Conservation (phyloP, 2,329 filamentous ascomycete species). For the Diaporthe citriasiana region DNA sequence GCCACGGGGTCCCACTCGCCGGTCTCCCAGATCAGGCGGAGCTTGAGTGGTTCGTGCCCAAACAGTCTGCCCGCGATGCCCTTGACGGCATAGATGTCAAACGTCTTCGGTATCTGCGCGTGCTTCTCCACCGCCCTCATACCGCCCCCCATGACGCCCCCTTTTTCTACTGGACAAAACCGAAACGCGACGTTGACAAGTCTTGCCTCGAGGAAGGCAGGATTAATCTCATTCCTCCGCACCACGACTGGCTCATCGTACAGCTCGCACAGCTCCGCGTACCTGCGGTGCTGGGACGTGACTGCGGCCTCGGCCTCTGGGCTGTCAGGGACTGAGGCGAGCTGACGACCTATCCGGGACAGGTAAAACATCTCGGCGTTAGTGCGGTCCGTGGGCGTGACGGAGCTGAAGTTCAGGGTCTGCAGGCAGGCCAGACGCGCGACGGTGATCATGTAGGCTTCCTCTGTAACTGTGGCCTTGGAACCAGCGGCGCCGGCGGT, state of each 20-base stretch:
- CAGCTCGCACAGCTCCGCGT: constrained; percentile 77
- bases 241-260: constrained; percentile 80
- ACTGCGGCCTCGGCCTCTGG: constrained; percentile 66
- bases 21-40: constrained; percentile 87
- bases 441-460: constrained; percentile 90
- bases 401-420: constrained; percentile 79
- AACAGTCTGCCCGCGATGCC: constrained; percentile 83
- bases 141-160: constrained; percentile 3
- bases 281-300: constrained; percentile 77
- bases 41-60: constrained; percentile 70
- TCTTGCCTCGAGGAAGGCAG: constrained; percentile 85
- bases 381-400: constrained; percentile 80
- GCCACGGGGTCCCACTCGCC: constrained; percentile 89
- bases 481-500: constrained; percentile 48
- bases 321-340: constrained; percentile 70
- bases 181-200: constrained; percentile 71
- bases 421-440: constrained; percentile 79
- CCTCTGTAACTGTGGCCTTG: constrained; percentile 72
- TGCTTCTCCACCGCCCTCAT: constrained; percentile 48
- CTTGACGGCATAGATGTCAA: constrained; percentile 86
- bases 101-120: constrained; percentile 77
- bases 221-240: constrained; percentile 72
- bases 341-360: constrained; percentile 82
- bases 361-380: constrained; percentile 97
- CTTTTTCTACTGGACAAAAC: background rate